phyloP scores from a whole-genome alignment of 2,329 filamentous ascomycete genomes.

The Alternaria sp. region DNA sequence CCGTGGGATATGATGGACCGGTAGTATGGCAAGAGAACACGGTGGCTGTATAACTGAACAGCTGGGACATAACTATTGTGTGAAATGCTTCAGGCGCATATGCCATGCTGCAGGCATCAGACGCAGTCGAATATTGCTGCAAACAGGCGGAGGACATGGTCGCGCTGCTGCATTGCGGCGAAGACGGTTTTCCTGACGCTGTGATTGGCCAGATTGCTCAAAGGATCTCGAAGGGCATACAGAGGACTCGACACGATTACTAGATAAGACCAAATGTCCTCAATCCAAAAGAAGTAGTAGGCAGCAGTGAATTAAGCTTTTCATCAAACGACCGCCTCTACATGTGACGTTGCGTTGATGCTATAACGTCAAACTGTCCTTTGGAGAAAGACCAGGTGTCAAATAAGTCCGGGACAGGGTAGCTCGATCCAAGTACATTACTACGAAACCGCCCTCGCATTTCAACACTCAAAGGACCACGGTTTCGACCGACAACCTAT shows the following conservation, averaged over 20 bases:
- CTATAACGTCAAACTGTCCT: constrained; percentile 41
- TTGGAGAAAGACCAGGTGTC: constrained; percentile 41
- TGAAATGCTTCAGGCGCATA: not conserved
- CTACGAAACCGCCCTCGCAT: constrained; percentile 22
- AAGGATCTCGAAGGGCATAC: constrained; percentile 5
- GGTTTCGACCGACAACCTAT: constrained; percentile 14
- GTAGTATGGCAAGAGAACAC: constrained; percentile 1
- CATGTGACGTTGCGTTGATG: constrained; percentile 21
- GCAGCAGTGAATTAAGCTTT: constrained; percentile 19
- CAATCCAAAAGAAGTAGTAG: constrained; percentile 6
- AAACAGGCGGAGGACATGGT: not conserved
- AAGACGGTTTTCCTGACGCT: constrained; percentile 17
- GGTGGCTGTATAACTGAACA: not conserved
- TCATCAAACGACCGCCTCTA: constrained; percentile 16
- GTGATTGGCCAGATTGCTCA: constrained; percentile 15
- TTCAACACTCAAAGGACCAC: constrained; percentile 25
- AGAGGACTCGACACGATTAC: not conserved
- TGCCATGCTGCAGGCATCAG: not conserved
- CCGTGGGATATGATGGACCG: constrained; percentile 73
- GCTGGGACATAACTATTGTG: not conserved
- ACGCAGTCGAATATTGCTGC: not conserved
- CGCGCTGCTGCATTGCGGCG: constrained; percentile 10
- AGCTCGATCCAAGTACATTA: constrained; percentile 28
- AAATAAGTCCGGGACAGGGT: constrained; percentile 27
- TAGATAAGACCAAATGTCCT: constrained; percentile 9